These are phyloP conservation scores for Trametes versicolor DNA, from an alignment of 1,284 basidiomycete species.

Conservation along the genomic window DNA sequence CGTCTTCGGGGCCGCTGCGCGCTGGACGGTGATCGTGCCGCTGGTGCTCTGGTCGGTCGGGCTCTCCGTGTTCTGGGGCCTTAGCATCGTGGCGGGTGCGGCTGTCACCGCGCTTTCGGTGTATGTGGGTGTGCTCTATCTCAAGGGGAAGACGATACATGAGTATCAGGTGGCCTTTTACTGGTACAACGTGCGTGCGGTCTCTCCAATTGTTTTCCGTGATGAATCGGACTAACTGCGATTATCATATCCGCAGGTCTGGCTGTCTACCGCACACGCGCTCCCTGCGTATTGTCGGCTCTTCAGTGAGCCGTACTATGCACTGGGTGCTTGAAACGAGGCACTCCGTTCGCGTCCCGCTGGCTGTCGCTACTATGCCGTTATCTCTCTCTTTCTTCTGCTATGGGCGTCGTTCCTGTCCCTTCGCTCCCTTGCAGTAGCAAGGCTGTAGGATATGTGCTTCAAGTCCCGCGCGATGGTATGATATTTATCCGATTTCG, in stretches of 20 bases:
- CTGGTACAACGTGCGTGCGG: conserved; percentile 35
- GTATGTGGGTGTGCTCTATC: conserved; percentile 27
- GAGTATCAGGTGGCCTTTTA: conserved; percentile 33
- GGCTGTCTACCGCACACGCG: conserved; percentile 30
- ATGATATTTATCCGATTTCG: too few species aligned
- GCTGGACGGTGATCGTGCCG: conserved; percentile 16
- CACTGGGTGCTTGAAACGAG: not conserved
- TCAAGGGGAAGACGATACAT: conserved; percentile 13
- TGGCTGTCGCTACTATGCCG: too few species aligned
- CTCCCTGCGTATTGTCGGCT: conserved; percentile 28
- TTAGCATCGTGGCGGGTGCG: conserved; percentile 12
- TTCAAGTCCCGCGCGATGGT: too few species aligned
- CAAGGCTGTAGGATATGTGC: too few species aligned
- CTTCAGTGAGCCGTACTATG: conserved; percentile 13
- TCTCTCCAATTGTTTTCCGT: not conserved
- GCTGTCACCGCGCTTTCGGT: conserved; percentile 23
- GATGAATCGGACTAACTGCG: not conserved
- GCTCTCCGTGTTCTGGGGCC: conserved; percentile 27
- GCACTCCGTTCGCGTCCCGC: not conserved
- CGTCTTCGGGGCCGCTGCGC: conserved; percentile 16
- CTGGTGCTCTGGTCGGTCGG: conserved; percentile 31
- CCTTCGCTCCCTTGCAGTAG: too few species aligned
- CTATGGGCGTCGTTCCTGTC: too few species aligned
- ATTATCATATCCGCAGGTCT: conserved; percentile 17
- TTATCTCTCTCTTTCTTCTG: too few species aligned